Evolutionary conservation across 2,329 filamentous ascomycete genomes (phyloP).

Genomic region (Raffaelea arxii): DNA sequence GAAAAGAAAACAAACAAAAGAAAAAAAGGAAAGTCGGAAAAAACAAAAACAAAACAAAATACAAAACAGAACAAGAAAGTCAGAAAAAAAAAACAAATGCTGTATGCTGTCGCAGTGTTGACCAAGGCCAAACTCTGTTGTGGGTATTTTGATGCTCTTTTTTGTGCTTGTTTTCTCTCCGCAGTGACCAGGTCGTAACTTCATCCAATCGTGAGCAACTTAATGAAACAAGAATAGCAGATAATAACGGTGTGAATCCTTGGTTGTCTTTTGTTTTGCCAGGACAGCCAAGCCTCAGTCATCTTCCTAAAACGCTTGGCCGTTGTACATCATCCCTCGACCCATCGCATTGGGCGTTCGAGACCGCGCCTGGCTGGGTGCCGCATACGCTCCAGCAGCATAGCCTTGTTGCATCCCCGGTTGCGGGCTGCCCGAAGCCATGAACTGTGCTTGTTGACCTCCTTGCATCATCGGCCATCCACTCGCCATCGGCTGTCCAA

Average conservation of each 20-base stretch:
- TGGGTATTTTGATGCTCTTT: neutral
- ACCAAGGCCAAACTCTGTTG: no score
- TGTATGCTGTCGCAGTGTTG: no score
- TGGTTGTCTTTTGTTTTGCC: no score
- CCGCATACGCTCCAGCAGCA: slow-evolving; percentile 1
- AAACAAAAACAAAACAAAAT: neutral
- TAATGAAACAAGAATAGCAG: no score
- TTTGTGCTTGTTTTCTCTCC: neutral
- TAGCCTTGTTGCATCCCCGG: slow-evolving; percentile 7
- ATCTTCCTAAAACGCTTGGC: slow-evolving; percentile 21
- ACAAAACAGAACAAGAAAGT: neutral
- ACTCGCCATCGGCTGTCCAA: neutral
- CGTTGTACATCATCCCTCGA: slow-evolving; percentile 18
- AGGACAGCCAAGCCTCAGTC: no score
- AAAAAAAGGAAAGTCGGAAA: neutral
- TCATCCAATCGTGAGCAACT: slow-evolving; percentile 5
- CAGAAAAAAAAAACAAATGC: neutral
- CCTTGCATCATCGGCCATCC: slow-evolving; percentile 5
- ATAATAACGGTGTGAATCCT: no score
- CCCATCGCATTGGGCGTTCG: slow-evolving; percentile 13
- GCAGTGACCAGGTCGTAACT: neutral
- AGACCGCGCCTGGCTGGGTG: slow-evolving; percentile 12
- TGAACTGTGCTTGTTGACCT: neutral
- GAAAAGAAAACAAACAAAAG: neutral
- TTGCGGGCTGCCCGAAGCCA: slow-evolving; percentile 3